Percentiles rank a stretch among this genome's conserved stretches.
Evolutionary conservation across 768 basidiomycete genomes (phyloP).

Genomic region (Leccinum incarnatum): DNA sequence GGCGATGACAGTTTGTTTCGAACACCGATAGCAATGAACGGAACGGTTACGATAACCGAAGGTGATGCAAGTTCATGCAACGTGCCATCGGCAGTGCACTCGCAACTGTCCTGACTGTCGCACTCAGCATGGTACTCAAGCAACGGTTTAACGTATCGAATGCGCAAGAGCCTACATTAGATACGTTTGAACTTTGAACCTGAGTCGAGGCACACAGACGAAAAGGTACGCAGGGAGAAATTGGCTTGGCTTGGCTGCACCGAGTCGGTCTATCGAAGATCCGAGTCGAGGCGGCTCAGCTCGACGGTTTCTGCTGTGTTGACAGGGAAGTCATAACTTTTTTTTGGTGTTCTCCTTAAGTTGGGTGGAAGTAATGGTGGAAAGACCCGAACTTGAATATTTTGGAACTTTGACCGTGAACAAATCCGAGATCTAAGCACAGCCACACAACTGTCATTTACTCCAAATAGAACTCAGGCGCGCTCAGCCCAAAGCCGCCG

Average conservation of each 20-base stretch:
- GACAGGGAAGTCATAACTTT: neutral
- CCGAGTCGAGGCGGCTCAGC: neutral
- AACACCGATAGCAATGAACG: neutral
- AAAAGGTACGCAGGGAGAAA: neutral
- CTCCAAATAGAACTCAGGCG: neutral
- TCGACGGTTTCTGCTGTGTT: slow-evolving; percentile 3
- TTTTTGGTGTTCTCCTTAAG: neutral
- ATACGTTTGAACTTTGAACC: neutral
- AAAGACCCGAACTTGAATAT: neutral
- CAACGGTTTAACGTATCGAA: neutral
- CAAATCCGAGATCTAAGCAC: neutral
- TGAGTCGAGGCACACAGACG: neutral
- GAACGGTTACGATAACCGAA: neutral
- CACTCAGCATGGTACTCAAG: neutral
- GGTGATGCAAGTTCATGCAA: neutral
- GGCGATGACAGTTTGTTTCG: slow-evolving; percentile 4
- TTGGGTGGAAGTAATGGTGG: slow-evolving; percentile 3
- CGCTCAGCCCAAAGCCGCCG: neutral
- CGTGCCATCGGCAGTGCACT: slow-evolving; percentile 2
- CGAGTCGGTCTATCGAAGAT: neutral
- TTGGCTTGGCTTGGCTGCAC: neutral
- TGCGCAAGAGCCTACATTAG: neutral
- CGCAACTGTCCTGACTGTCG: neutral
- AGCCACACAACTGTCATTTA: neutral
- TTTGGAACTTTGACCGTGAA: too few species aligned